Evolutionary conservation across 371 early-diverging fungal genomes (phyloP), one percentile per base, ranked within the genome.

Genomic region (Rhizopus microsporus): DNA sequence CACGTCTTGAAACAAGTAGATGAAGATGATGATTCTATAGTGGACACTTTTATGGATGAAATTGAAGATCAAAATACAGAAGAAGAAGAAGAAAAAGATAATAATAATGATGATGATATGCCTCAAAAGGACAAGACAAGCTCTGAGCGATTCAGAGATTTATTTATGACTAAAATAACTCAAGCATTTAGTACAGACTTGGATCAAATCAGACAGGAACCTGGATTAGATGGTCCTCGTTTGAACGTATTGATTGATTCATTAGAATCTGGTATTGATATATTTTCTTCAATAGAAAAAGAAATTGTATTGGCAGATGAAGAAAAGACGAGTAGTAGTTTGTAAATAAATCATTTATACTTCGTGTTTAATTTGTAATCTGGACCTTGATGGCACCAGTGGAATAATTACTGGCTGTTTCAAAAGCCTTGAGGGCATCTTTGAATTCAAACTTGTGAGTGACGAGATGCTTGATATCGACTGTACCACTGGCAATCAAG

Each of bases 181-280:
- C 69, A 66, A 40, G 78, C 75, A 16, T 78, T 78, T 57, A 71
- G 75, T n/a, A 62, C 63, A 10, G 78, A 74, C 54, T 55, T 78
- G 38, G 78, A 78, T 56, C 59, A 62, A 42, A 71, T 78, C 43
- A 59, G 78, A 67, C 78, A 78, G 71, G 78, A 78, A 56, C 69
- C 75, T n/a, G 69, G 56, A 8, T 63, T 77, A n/a, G 62, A 58
- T 56, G 57, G 63, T 7, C 54, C 60, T 33, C 69, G 71, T 33
- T 56, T 78, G 34, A 61, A 67, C 16, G 57, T 78, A 10, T 60
- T 78, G 47, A 78, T 78, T 58, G 69, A 75, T 54, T 78, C 78
- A 16, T 62, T 78, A 35, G 75, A 78, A 67, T 69, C 75, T 45
- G 78, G 78, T n/a, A 69, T 78, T 34, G 66, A 71, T 46, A 71